Conservation (phyloP, 768 basidiomycete species). For the Leccinellum rugosiceps region DNA sequence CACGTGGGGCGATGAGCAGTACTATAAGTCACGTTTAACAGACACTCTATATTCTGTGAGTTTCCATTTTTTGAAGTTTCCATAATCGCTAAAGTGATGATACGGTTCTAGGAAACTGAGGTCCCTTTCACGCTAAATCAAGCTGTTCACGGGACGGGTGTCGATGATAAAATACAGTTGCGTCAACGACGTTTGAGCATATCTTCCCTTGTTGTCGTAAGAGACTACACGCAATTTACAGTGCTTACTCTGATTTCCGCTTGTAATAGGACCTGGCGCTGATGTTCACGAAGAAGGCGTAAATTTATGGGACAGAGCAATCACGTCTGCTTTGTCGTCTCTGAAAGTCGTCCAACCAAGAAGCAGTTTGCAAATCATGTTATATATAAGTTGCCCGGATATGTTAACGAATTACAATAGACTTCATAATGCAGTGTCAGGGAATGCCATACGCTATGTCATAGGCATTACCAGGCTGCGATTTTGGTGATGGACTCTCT, state of each 20-base stretch:
- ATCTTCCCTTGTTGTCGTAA: conserved; percentile 24
- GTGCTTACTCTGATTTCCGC: not conserved
- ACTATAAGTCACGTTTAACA: not conserved
- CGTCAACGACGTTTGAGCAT: conserved; percentile 13
- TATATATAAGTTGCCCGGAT: not conserved
- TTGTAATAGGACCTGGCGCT: conserved; percentile 25
- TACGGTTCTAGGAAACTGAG: conserved; percentile 11
- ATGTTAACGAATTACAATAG: not conserved
- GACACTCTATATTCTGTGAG: not conserved
- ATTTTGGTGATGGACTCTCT: no score
- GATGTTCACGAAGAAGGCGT: conserved; percentile 4
- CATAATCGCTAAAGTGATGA: not conserved
- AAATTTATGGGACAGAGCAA: not conserved
- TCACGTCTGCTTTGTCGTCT: not conserved
- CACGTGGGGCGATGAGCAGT: not conserved
- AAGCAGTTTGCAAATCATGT: not conserved
- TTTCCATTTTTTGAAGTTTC: not conserved
- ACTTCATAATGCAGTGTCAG: no score
- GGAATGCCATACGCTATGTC: no score
- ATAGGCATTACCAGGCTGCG: no score
- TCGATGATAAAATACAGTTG: not conserved
- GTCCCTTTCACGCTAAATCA: not conserved
- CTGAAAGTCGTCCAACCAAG: not conserved
- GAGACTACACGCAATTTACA: not conserved
- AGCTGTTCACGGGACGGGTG: conserved; percentile 4